Percentiles rank a stretch among this genome's conserved stretches.
phyloP scores from a whole-genome alignment of 192 early-diverging fungal species.

The Coemansia nantahalensis region DNA sequence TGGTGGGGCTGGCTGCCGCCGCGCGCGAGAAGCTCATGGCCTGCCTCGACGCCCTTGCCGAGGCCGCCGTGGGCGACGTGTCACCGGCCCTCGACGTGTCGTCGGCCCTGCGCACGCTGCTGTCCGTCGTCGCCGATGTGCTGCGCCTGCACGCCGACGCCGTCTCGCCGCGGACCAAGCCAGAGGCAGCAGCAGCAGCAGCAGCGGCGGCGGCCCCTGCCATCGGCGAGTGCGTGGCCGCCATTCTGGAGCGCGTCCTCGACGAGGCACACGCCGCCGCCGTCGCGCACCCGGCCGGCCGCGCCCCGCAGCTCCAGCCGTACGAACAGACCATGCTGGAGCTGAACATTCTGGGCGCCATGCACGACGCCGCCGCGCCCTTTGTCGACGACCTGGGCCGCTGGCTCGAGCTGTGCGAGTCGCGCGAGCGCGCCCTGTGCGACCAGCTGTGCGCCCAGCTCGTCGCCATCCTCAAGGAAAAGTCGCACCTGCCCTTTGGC shows the following conservation, averaged over 20 bases:
- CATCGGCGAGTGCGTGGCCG: slow-evolving; percentile 1
- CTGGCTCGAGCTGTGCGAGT: neutral
- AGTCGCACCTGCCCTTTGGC: slow-evolving; percentile 24
- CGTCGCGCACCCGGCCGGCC: neutral
- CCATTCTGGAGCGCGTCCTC: slow-evolving; percentile 2
- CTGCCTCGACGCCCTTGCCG: slow-evolving; percentile 5
- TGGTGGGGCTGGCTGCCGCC: slow-evolving; percentile 2
- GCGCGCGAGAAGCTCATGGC: slow-evolving; percentile 4
- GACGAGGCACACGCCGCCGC: slow-evolving; percentile 4
- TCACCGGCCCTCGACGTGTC: slow-evolving; percentile 33
- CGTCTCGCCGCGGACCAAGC: neutral
- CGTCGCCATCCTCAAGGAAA: slow-evolving; percentile 11
- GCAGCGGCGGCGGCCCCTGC: neutral
- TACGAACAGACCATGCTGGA: slow-evolving; percentile 36
- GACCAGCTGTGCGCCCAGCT: slow-evolving; percentile 13
- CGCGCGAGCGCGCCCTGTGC: neutral
- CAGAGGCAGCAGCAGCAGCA: too few relatives aligned
- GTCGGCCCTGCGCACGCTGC: slow-evolving; percentile 10
- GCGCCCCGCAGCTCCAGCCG: neutral
- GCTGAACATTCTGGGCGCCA: slow-evolving; percentile 23
- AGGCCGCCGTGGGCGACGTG: slow-evolving; percentile 9
- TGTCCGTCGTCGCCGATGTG: slow-evolving; percentile 16
- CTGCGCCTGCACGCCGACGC: slow-evolving; percentile 19
- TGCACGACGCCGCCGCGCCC: neutral
- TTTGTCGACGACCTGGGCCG: neutral